Base-by-base conservation (phyloP, 2,329 filamentous ascomycete genomes). In the Verticillium albo-atrum region DNA sequence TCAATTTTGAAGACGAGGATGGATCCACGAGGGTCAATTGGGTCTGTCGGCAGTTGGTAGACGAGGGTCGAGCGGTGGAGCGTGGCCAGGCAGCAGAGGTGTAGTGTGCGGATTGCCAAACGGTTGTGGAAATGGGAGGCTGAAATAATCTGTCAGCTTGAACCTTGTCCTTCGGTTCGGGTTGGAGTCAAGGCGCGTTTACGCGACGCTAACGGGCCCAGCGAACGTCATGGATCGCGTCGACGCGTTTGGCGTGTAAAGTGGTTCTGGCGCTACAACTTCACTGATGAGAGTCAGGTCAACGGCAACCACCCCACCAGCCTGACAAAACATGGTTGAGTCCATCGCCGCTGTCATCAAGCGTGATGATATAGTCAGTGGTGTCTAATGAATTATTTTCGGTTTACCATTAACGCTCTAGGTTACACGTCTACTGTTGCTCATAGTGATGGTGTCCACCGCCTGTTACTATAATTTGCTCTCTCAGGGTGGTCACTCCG, bases 141-240 rank as follows among this genome's bases (percentile, higher is more conserved):
- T 25, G 42, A 50, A 50, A 12, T 50, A 23, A 50, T 23, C 42
- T 50, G 42, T 26, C 42, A 50, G 42, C 42, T 50, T 10, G 42
- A 50, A 50, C 42, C 42, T 50, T 50, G 42, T 50, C 42, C 9
- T 12, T 25, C 42, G 42, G 20, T 23, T 23, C 37, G n/a, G n/a
- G 17, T n/a, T 47, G 37, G 6, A 50, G 42, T 50, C 42, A 12
- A 50, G 42, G 42, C 54, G 54, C 54, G 54, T 28, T 25, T n/a
- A 20, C 27, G 28, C 26, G 30, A 37, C 54, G 54, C 54, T 50
- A 56, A 20, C 4, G 30, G 15, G 17, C 34, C 32, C 15, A 25
- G 32, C 25, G 34, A 20, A 56, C 54, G 54, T 56, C 54, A 56
- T 56, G 26, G 6, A 56, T 23, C 54, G 54, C 54, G 54, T 56